Evolutionary conservation across 2,329 filamentous ascomycete genomes (phyloP).

Genomic region (Sporothrix humicola): DNA sequence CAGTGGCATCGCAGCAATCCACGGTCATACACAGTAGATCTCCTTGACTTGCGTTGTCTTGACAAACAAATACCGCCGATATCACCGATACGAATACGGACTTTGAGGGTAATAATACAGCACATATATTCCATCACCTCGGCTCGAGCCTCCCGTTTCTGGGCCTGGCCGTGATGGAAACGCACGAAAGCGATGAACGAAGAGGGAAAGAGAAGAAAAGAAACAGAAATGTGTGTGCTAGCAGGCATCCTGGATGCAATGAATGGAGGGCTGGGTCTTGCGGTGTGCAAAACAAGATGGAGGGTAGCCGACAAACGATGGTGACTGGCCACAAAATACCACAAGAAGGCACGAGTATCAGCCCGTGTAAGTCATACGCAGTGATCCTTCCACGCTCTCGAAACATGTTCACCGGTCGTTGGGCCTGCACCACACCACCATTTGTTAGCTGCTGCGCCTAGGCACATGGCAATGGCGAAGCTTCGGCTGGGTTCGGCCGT

Average conservation of each 20-base stretch:
- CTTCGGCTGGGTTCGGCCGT: neutral
- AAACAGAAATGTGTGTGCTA: neutral
- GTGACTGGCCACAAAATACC: neutral
- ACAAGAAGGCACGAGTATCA: no score
- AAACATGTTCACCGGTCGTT: neutral
- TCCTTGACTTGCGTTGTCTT: no score
- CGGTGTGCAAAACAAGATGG: neutral
- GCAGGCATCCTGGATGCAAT: neutral
- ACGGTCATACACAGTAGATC: neutral
- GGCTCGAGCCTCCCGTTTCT: slow-evolving; percentile 33
- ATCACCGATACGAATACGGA: slow-evolving; percentile 11
- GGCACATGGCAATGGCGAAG: neutral
- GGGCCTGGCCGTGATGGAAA: slow-evolving; percentile 16
- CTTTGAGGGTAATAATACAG: neutral
- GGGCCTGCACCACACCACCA: neutral
- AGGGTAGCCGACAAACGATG: neutral
- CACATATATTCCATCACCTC: neutral
- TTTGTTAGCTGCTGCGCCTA: neutral
- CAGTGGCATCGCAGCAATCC: neutral
- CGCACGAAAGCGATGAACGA: neutral
- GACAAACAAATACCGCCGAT: neutral
- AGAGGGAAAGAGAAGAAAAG: neutral
- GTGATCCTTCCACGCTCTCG: no score
- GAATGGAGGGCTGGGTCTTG: neutral
- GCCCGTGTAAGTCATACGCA: no score